These are phyloP conservation scores for Pythium angustatum DNA, from an alignment of 352 stramenopile genomes.

Conservation along the genomic window DNA sequence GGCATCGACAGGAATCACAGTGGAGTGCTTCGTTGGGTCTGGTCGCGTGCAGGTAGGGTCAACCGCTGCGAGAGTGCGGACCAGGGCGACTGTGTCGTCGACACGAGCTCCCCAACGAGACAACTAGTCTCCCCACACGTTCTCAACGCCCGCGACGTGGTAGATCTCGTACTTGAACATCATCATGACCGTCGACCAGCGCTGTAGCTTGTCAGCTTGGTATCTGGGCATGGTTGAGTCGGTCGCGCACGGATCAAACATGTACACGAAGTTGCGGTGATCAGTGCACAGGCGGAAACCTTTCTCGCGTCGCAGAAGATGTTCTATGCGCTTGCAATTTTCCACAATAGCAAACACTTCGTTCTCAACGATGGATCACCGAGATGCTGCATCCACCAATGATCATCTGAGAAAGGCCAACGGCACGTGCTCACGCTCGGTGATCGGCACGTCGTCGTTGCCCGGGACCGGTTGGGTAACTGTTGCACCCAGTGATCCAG, in stretches of 20 bases:
- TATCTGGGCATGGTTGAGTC: slow-evolving; percentile 16
- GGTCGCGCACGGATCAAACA: slow-evolving; percentile 26
- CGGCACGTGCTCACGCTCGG: slow-evolving; percentile 24
- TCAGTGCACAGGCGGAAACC: slow-evolving; percentile 32
- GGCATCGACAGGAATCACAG: slow-evolving; percentile 36
- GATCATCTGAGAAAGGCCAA: slow-evolving; percentile 30
- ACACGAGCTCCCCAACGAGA: too few species aligned
- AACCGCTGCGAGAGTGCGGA: too few species aligned
- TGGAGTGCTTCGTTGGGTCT: slow-evolving; percentile 41
- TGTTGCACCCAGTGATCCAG: slow-evolving; percentile 24
- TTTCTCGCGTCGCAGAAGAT: slow-evolving; percentile 20
- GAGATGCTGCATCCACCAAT: slow-evolving; percentile 6
- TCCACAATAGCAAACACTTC: slow-evolving; percentile 33
- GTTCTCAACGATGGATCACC: slow-evolving; percentile 32
- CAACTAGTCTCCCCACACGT: slow-evolving; percentile 38
- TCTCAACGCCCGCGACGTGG: slow-evolving; percentile 27
- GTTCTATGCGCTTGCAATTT: slow-evolving; percentile 25
- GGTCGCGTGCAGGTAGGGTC: slow-evolving; percentile 31
- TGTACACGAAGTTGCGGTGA: slow-evolving; percentile 31
- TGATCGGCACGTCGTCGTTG: neutral
- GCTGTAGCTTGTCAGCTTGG: slow-evolving; percentile 36
- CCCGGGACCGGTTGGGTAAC: slow-evolving; percentile 21
- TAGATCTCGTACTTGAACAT: slow-evolving; percentile 35
- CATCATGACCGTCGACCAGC: slow-evolving; percentile 27
- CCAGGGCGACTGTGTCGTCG: too few species aligned